These are phyloP conservation scores for Salvia splendens DNA, from an alignment of 257 asterid species.

Conservation along the genomic window DNA sequence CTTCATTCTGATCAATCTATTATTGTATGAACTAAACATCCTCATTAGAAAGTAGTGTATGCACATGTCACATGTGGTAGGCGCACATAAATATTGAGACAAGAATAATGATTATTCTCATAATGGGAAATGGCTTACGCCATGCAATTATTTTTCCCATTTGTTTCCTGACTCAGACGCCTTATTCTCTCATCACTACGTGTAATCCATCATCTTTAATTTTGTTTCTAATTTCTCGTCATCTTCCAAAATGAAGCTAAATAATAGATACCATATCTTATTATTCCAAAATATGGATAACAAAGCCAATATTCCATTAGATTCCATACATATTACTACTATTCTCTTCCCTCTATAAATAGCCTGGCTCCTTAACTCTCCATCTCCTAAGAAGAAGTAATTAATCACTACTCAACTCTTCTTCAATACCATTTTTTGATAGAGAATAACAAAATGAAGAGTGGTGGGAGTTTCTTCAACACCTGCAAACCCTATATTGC, in stretches of 20 bases:
- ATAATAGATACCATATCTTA: not conserved
- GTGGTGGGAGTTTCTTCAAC: slow-evolving; percentile 28
- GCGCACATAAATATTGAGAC: not conserved
- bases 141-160: slow-evolving; percentile 31
- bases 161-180: slow-evolving; percentile 53
- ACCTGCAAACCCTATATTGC: slow-evolving; percentile 56
- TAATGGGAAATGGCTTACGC: slow-evolving; percentile 39
- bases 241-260: slow-evolving; percentile 38
- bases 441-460: slow-evolving; percentile 20
- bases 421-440: not conserved
- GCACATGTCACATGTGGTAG: no score
- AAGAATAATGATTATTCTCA: slow-evolving; percentile 17
- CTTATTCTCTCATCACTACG: slow-evolving; percentile 41
- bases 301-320: slow-evolving; percentile 38
- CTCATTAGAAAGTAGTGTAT: no score
- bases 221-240: slow-evolving; percentile 33
- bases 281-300: slow-evolving; percentile 34
- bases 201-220: slow-evolving; percentile 44
- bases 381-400: not conserved
- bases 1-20: no score
- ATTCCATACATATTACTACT: slow-evolving; percentile 28
- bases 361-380: not conserved
- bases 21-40: no score
- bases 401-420: not conserved
- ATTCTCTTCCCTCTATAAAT: slow-evolving; percentile 34